Percentiles rank a stretch among this genome's conserved stretches.
phyloP scores from a whole-genome alignment of 2,329 filamentous ascomycete species.

The Pestalotiopsis sp. region DNA sequence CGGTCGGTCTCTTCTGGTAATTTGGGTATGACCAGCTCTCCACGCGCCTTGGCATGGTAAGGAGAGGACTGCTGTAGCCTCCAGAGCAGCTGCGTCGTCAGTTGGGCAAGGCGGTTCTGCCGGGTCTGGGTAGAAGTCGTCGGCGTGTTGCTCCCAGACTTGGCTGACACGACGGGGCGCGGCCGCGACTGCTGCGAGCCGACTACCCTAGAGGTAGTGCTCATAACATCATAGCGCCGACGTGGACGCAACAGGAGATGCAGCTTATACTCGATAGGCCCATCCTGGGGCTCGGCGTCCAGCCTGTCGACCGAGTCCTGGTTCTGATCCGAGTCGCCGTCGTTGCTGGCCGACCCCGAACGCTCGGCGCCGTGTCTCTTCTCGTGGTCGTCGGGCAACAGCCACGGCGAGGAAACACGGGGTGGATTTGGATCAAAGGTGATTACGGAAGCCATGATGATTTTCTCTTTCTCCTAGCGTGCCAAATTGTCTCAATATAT shows the following conservation, averaged over 20 bases:
- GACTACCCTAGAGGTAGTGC: constrained; percentile 51
- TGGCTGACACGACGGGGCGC: constrained; percentile 29
- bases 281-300: constrained; percentile 89
- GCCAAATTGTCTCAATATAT: neutral
- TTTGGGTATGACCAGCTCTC: constrained; percentile 73
- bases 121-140: constrained; percentile 66
- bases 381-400: constrained; percentile 54
- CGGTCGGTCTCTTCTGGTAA: constrained; percentile 67
- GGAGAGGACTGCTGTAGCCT: constrained; percentile 92
- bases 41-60: constrained; percentile 80
- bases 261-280: constrained; percentile 95
- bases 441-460: constrained; percentile 86
- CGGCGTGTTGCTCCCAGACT: constrained; percentile 23
- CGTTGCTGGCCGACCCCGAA: constrained; percentile 36
- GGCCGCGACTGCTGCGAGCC: constrained; percentile 34
- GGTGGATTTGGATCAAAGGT: constrained; percentile 90
- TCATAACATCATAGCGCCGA: constrained; percentile 72
- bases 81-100: constrained; percentile 96
- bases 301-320: constrained; percentile 61
- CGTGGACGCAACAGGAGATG: constrained; percentile 83
- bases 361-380: constrained; percentile 31
- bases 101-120: constrained; percentile 82
- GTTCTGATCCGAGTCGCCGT: constrained; percentile 25
- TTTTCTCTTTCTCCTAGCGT: neutral
- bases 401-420: constrained; percentile 89